Base-by-base conservation (phyloP, 73 alveolate genomes). In the Paramecium sonneborni region DNA sequence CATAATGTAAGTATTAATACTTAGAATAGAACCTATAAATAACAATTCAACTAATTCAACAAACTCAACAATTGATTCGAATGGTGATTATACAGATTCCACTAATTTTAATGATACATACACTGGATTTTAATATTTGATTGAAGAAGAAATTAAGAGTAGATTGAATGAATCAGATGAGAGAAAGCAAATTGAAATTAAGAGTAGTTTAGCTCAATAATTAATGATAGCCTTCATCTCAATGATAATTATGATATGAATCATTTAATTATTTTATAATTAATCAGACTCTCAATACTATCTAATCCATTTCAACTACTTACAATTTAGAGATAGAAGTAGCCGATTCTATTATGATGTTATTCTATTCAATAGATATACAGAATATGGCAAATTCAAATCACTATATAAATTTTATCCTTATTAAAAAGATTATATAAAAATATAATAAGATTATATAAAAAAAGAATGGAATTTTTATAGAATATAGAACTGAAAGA, bases 341-440 rank as follows among this genome's bases (percentile, higher is more conserved):
- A n/a, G n/a, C n/a, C n/a, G n/a, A n/a, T n/a, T n/a, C n/a, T n/a
- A n/a, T n/a, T n/a, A n/a, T n/a, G n/a, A n/a, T n/a, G n/a, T n/a
- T n/a, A n/a, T n/a, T n/a, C n/a, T n/a, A 8, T 41, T 41, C n/a
- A 41, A 41, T 41, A 41, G 57, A 41, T 41, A 8, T 41, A 8
- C 68, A 3, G 44, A 32, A 32, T 85, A 37, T 85, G 11, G 41
- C 62, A 55, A 85, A 46, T 57, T 85, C 55, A 72, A 85, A 7
- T 28, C 85, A 39, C 67, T 85, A 18, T 18, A 43, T 30, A 85
- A 85, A 34, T 85, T 85, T 52, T 85, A 85, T 52, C 74, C 92
- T 24, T 56, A 85, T 34, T 41, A 41, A 11, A 41, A n/a, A 41
- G 57, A 41, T 41, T 41, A 11, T 41, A 11, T 41, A 7, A 56